Evolutionary conservation across 768 basidiomycete species (phyloP).

Genomic region (Termitomyces sp.): DNA sequence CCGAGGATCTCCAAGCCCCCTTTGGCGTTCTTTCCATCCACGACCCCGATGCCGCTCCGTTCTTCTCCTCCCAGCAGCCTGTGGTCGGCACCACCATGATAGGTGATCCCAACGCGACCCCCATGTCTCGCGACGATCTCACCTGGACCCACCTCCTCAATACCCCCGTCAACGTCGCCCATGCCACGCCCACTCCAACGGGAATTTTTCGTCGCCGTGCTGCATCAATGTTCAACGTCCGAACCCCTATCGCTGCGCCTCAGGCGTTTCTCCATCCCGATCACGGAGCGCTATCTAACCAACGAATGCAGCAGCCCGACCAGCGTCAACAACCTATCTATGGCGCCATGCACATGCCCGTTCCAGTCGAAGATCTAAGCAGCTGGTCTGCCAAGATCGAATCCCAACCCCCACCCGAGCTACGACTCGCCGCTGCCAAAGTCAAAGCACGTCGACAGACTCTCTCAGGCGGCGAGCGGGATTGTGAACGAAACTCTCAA

Average conservation of each 20-base stretch:
- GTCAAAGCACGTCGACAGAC: not conserved
- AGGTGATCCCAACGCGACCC: not conserved
- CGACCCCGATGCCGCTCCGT: slow-evolving; percentile 62
- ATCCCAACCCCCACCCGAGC: not conserved
- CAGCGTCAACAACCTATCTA: not conserved
- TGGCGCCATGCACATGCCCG: not conserved
- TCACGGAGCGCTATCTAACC: too few species aligned
- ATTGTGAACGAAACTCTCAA: not conserved
- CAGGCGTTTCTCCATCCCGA: not conserved
- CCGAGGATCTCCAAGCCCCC: not conserved
- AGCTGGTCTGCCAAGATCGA: slow-evolving; percentile 5
- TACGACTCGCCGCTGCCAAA: not conserved
- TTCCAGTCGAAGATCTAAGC: not conserved
- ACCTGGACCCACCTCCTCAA: not conserved
- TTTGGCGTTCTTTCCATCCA: slow-evolving; percentile 78
- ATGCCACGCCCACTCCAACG: not conserved
- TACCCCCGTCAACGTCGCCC: not conserved
- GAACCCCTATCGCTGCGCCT: not conserved
- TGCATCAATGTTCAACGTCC: slow-evolving; percentile 3
- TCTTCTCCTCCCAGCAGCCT: slow-evolving; percentile 39
- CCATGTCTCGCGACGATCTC: not conserved
- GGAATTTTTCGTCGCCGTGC: not conserved
- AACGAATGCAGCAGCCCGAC: not conserved
- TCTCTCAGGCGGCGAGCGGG: not conserved
- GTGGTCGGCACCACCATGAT: not conserved